Base-by-base conservation (phyloP, 192 early-diverging fungal species). In the Geranomyces michiganensis region DNA sequence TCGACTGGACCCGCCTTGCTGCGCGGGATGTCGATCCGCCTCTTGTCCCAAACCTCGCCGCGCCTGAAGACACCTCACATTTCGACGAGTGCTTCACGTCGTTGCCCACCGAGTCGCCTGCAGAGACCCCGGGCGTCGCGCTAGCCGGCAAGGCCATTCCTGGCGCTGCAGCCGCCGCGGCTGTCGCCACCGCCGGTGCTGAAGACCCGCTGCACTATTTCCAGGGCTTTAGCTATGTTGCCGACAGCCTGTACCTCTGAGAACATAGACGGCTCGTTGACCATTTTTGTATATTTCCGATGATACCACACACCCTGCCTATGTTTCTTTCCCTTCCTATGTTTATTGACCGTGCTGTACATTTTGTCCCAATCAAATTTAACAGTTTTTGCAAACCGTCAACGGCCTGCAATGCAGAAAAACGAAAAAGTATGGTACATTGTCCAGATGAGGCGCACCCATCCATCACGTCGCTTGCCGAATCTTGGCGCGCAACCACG, bases 61-160 rank as follows among this genome's bases (percentile, higher is more conserved):
- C 83, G 47, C 85, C 87, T 10, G 82, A 80, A 65, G 88, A 91
- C 65, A 89, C 89, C 3, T 89, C 90, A 74, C 92, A 96, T 70
- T 96, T 96, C 81, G 90, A 89, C 67, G 64, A 79, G 0, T 86
- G 88, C 64, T 96, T 96, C 70, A 94, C 93, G 0, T 60, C 43
- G 29, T 70, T 86, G 77, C 70, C 85, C 14, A 76, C 85, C 12
- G 83, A 85, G 41, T 85, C 88, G 8, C 84, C 89, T 26, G 58
- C 26, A 21, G 71, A 58, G 21, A 41, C 5, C 5, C 58, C 30
- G 17, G 58, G 58, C 24, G 67, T 21, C 24, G 58, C 1, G 30
- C 31, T 30, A 17, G 58, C 58, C 22, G 51, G 51, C 51, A 27
- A n/a, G 7, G 51, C 7, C 19, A 55, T 55, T 27, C 24, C 31